These are phyloP conservation scores for Dioszegia hungarica DNA, from an alignment of 768 basidiomycete genomes.

Conservation along the genomic window DNA sequence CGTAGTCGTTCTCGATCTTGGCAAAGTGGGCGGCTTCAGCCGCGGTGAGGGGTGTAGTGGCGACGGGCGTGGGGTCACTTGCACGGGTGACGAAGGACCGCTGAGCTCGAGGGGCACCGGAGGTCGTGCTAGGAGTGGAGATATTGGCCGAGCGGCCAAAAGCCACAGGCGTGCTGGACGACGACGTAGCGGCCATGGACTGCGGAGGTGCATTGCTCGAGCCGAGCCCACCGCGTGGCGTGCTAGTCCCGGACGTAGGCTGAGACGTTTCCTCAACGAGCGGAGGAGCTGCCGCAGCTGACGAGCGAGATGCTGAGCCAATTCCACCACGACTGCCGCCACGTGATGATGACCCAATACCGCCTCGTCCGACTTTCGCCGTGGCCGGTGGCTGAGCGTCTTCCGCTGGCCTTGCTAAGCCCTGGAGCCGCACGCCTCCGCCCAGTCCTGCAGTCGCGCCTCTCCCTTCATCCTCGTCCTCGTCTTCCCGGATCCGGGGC, in stretches of 20 bases:
- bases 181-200: conserved; percentile 18
- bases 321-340: conserved; percentile 27
- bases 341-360: conserved; percentile 20
- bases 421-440: conserved; percentile 13
- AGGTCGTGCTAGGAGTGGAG: conserved; percentile 5
- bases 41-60: conserved; percentile 56
- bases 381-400: neutral
- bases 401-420: conserved; percentile 4
- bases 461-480: conserved; percentile 14
- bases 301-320: conserved; percentile 1
- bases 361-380: conserved; percentile 8
- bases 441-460: conserved; percentile 4
- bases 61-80: conserved; percentile 42
- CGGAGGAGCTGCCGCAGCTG: neutral
- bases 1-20: conserved; percentile 70
- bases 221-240: conserved; percentile 24
- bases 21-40: conserved; percentile 75
- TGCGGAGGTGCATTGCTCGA: conserved; percentile 29
- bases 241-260: neutral
- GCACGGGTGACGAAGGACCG: conserved; percentile 20
- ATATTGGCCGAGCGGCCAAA: conserved; percentile 18
- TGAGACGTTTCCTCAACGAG: neutral
- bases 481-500: conserved; percentile 19
- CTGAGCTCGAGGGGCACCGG: conserved; percentile 12
- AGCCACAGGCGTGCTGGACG: conserved; percentile 12